Evolutionary conservation across 805 yeast genomes (phyloP).

Genomic region (Blastobotrys americana): DNA sequence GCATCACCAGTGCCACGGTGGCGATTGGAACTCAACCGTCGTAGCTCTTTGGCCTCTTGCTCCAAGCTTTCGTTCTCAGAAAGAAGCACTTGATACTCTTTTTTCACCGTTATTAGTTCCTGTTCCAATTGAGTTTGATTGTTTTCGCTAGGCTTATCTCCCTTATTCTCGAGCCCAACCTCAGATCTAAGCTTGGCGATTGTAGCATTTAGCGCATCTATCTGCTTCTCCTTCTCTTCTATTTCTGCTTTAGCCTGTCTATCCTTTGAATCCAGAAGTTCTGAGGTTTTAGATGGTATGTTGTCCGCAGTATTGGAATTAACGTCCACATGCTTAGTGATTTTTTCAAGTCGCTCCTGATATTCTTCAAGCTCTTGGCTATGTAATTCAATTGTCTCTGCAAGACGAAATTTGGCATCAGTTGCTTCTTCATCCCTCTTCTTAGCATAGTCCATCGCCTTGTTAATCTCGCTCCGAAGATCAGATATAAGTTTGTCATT

Average conservation of each 20-base stretch:
- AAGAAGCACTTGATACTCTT: neutral
- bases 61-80: constrained; percentile 1
- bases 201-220: neutral
- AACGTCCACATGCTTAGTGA: too few species aligned
- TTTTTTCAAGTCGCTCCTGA: constrained; percentile 3
- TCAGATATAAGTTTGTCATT: constrained; percentile 3
- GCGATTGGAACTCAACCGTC: neutral
- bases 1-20: too few species aligned
- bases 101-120: neutral
- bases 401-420: constrained; percentile 9
- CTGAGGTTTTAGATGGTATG: neutral
- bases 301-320: constrained; percentile 1
- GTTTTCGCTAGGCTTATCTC: neutral
- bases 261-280: neutral
- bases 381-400: constrained; percentile 9
- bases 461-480: constrained; percentile 5
- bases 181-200: neutral
- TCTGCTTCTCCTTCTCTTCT: neutral
- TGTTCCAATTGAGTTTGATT: neutral
- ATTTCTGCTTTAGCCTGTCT: neutral
- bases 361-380: constrained; percentile 9
- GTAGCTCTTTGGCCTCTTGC: neutral
- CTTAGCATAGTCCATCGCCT: constrained; percentile 15
- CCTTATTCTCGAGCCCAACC: neutral
- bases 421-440: constrained; percentile 10